Conservation (phyloP, 805 yeast species). For the Saccharomycopsis synnaedendra region DNA sequence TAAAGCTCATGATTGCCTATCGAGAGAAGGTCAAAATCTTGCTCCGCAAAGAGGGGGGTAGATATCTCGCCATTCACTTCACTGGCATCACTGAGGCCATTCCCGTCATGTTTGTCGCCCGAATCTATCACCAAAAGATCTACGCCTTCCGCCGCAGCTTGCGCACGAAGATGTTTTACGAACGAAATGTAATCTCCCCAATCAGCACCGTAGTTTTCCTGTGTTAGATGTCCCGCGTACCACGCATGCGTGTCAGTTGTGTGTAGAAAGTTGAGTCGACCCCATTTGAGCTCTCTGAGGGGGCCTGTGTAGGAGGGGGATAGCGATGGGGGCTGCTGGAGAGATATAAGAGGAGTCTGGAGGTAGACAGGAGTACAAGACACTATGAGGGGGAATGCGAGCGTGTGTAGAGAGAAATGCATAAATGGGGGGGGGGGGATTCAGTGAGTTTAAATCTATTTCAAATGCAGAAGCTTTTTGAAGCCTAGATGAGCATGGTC, state of each 20-base stretch:
- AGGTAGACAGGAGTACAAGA: too few species aligned
- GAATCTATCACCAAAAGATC: slow-evolving; percentile 75
- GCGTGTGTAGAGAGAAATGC: too few species aligned
- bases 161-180: slow-evolving; percentile 33
- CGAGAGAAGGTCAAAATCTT: slow-evolving; percentile 68
- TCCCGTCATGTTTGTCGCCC: slow-evolving; percentile 93
- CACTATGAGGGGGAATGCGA: too few species aligned
- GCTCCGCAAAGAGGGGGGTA: slow-evolving; percentile 47
- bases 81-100: slow-evolving; percentile 78
- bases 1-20: slow-evolving; percentile 91
- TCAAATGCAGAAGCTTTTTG: too few species aligned
- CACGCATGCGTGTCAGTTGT: slow-evolving; percentile 98
- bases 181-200: slow-evolving; percentile 90
- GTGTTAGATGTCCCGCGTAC: slow-evolving; percentile 84
- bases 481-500: too few species aligned
- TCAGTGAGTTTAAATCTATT: too few species aligned
- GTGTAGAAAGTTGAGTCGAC: slow-evolving; percentile 74
- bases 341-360: background rate
- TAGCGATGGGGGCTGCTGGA: slow-evolving; percentile 24
- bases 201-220: slow-evolving; percentile 65
- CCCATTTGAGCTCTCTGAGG: slow-evolving; percentile 49
- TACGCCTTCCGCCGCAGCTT: slow-evolving; percentile 32
- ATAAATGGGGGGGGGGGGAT: too few species aligned
- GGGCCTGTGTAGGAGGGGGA: slow-evolving; percentile 26
- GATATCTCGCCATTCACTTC: slow-evolving; percentile 57